Evolutionary conservation across 2,329 filamentous ascomycete genomes (phyloP).

Genomic region (Thermomyces lanuginosus): DNA sequence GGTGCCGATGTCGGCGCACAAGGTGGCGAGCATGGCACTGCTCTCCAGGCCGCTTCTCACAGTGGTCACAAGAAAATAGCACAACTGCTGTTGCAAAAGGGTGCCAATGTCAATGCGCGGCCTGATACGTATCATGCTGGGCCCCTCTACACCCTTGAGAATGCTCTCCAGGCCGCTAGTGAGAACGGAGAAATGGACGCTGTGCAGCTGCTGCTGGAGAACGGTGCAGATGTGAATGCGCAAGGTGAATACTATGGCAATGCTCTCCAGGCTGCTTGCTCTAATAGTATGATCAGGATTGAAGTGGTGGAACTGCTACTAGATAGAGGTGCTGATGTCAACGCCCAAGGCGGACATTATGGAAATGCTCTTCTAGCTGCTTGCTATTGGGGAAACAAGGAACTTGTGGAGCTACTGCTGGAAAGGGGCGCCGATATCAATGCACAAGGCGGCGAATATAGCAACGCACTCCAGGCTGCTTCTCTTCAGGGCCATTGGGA

Average conservation of each 20-base stretch:
- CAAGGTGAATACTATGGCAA: not conserved
- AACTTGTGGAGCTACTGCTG: not conserved
- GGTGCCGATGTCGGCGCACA: not conserved
- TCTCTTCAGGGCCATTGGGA: constrained; percentile 5
- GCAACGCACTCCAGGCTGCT: constrained; percentile 6
- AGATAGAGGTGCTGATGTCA: constrained; percentile 1
- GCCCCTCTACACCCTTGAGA: constrained; percentile 2
- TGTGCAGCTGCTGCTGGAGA: constrained; percentile 10
- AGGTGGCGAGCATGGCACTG: not conserved
- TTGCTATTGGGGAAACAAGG: not conserved
- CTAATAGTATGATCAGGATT: constrained; percentile 4
- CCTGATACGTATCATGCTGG: not conserved
- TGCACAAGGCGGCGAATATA: not conserved
- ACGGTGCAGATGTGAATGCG: constrained; percentile 9
- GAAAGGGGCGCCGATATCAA: not conserved
- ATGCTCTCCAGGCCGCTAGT: not conserved
- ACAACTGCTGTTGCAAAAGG: constrained; percentile 2
- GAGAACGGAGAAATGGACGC: not conserved
- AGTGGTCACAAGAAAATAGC: constrained; percentile 3
- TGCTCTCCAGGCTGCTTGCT: not conserved
- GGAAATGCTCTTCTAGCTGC: not conserved
- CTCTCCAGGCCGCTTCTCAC: constrained; percentile 2
- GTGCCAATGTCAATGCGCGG: constrained; percentile 1
- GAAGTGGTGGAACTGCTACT: not conserved
- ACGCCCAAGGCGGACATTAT: not conserved